Evolutionary conservation across 225 moss, liverwort and hornwort species (phyloP).

Genomic region (Antitrichia curtipendula): DNA sequence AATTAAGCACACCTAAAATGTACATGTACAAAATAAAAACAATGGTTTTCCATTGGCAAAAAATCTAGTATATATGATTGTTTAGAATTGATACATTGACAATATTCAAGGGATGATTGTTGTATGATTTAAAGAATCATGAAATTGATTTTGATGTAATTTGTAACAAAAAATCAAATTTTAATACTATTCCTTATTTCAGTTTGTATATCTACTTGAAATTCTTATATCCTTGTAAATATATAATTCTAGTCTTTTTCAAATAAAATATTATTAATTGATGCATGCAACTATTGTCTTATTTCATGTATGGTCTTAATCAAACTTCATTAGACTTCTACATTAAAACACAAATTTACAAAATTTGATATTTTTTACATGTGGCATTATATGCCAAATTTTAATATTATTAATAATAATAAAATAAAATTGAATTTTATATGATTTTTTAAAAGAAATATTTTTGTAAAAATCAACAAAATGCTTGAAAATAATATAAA

Average conservation of each 20-base stretch:
- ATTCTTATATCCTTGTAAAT: not conserved
- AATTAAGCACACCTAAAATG: not conserved
- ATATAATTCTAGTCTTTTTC: not conserved
- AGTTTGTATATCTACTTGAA: not conserved
- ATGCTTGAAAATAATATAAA: no score
- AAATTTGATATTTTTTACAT: no score
- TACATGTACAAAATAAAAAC: not conserved
- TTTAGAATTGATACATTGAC: not conserved
- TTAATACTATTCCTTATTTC: not conserved
- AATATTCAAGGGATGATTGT: not conserved
- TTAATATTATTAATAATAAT: no score
- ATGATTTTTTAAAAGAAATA: no score
- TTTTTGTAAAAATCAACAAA: no score
- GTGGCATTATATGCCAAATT: no score
- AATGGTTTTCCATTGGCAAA: not conserved
- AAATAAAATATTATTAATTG: not conserved
- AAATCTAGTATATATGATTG: not conserved
- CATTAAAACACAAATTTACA: no score
- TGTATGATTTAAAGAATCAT: not conserved
- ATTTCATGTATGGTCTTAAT: no score
- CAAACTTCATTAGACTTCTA: no score
- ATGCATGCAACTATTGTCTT: not conserved
- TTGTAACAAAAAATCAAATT: not conserved
- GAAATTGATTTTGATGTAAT: not conserved
- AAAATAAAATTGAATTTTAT: no score